Percentiles rank a stretch among this genome's conserved stretches.
Evolutionary conservation across 2,329 filamentous ascomycete genomes (phyloP).

Genomic region (Fusarium dlaminii): DNA sequence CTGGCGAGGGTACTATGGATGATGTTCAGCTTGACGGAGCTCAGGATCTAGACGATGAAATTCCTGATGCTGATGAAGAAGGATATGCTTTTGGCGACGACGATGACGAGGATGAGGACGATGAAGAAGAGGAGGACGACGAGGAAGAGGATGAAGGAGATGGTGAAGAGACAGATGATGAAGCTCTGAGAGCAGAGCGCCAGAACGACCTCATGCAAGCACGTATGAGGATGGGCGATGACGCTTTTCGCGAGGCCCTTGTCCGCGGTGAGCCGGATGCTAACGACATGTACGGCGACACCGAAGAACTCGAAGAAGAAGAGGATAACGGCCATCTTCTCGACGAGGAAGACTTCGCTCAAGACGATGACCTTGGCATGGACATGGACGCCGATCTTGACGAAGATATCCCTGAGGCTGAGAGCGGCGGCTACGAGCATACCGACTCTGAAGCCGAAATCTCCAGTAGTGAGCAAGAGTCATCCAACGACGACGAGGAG

Average conservation of each 20-base stretch:
- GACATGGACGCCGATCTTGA: conserved; percentile 77
- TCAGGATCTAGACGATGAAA: conserved; percentile 76
- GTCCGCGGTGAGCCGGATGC: conserved; percentile 60
- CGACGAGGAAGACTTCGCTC: conserved; percentile 68
- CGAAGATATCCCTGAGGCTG: conserved; percentile 74
- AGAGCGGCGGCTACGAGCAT: conserved; percentile 75
- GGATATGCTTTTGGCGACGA: conserved; percentile 61
- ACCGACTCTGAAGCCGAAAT: conserved; percentile 77
- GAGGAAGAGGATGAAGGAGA: conserved; percentile 53
- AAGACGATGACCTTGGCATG: conserved; percentile 45
- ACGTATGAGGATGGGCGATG: conserved; percentile 65
- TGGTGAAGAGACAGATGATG: conserved; percentile 52
- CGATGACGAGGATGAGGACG: conserved; percentile 54
- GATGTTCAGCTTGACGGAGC: conserved; percentile 65
- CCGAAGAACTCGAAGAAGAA: conserved; percentile 65
- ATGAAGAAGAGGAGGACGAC: conserved; percentile 54
- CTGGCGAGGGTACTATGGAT: conserved; percentile 60
- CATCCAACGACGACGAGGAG: conserved; percentile 48
- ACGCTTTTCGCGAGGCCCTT: conserved; percentile 69
- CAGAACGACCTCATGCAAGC: conserved; percentile 60
- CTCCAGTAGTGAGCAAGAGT: conserved; percentile 59
- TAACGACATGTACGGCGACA: conserved; percentile 61
- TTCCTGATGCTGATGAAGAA: conserved; percentile 71
- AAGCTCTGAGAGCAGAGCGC: conserved; percentile 54
- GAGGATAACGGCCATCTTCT: conserved; percentile 67